Evolutionary conservation across 192 early-diverging fungal species (phyloP), one percentile per base, ranked within the genome.

Genomic region (Dissophora ornata): DNA sequence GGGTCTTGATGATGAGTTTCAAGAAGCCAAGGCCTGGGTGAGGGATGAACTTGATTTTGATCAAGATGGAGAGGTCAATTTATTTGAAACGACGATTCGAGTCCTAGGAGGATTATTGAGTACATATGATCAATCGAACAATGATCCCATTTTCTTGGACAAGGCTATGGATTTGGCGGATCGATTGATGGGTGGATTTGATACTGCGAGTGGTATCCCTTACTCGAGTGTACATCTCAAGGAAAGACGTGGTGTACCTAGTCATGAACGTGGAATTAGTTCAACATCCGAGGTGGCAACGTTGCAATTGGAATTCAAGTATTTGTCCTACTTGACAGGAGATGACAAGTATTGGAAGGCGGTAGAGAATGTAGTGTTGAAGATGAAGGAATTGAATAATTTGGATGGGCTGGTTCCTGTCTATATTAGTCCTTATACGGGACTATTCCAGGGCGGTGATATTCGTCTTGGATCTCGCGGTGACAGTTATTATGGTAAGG

Each of bases 401-500:
- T 46, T 83, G 33, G 84, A 88, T 69, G 92, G 93, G 0, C 80
- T 97, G 33, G 90, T 92, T 21, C 94, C 94, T 6, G 86, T 91
- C 57, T 92, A 79, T 59, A 86, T 94, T 4, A 67, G 85, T 21
- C 74, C 71, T 0, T 67, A 84, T 13, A 86, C 81, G 0, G 87
- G 85, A 11, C n/a, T 75, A 6, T 88, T 85, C 52, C 42, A 51
- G 4, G 77, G 80, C 7, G 57, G 64, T 32, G 83, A 83, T 29
- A 81, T 91, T 29, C 77, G 90, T 28, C 81, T 94, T 22, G 91
- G 93, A 3, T 85, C 84, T 24, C 59, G 81, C 1, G 88, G 87
- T 0, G 93, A 96, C 56, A 91, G 88, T 47, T 96, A 93, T 70
- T 94, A 94, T 75, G 91, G 94, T 85, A 93, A 93, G 74, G 41